phyloP scores from a whole-genome alignment of 441 rosid genomes.

The Populus hybrid region DNA sequence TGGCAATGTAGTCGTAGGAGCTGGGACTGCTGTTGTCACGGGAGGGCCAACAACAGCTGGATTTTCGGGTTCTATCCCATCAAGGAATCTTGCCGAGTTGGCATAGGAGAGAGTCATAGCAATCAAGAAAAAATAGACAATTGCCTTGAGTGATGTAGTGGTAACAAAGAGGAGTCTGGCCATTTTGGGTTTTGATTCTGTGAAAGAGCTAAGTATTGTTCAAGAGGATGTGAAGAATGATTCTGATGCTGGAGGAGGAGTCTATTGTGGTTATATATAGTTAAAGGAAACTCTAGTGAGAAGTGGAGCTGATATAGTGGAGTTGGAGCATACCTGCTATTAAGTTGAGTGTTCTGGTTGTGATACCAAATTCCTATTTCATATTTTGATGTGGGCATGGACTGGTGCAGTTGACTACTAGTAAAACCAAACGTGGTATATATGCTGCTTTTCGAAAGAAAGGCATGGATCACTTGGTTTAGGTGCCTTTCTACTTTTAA shows the following conservation, averaged over 20 bases:
- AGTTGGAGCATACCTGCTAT: constrained; percentile 14
- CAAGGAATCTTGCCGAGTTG: constrained; percentile 31
- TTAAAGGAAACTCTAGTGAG: background rate
- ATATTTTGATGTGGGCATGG: background rate
- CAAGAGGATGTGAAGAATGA: background rate
- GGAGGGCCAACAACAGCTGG: constrained; percentile 14
- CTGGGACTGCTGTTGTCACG: constrained; percentile 2
- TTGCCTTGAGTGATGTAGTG: background rate
- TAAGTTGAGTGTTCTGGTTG: constrained; percentile 27
- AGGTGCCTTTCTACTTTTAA: too few species aligned
- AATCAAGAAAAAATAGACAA: constrained; percentile 18
- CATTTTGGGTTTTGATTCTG: constrained; percentile 6
- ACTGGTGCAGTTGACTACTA: constrained; percentile 8
- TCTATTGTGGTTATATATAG: constrained; percentile 11
- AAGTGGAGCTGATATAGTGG: constrained; percentile 33
- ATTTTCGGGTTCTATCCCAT: constrained; percentile 17
- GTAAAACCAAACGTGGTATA: background rate
- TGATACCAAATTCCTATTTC: constrained; percentile 6
- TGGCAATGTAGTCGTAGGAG: constrained; percentile 22
- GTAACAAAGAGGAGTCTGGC: background rate
- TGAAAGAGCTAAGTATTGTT: background rate
- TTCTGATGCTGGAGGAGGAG: constrained; percentile 2
- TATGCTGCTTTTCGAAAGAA: background rate
- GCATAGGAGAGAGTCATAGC: constrained; percentile 6
- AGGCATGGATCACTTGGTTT: too few species aligned